These are phyloP conservation scores for Eucalyptus paniculata DNA, from an alignment of 345 rosid species.

Conservation along the genomic window DNA sequence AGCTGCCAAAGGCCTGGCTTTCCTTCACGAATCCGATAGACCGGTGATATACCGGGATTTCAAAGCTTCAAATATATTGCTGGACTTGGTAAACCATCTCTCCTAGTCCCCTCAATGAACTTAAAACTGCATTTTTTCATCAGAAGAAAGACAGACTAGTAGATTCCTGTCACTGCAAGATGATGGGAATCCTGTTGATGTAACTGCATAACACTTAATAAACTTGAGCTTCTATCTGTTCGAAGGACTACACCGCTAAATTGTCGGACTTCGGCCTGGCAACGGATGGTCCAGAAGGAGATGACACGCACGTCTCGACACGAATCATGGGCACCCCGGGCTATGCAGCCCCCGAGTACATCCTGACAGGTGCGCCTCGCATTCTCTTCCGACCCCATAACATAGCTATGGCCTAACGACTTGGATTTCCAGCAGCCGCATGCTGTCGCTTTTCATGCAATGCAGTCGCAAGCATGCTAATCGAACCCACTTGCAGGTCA, in stretches of 20 bases:
- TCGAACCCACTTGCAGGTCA: constrained; percentile 37
- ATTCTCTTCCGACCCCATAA: neutral
- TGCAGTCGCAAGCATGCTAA: too few relatives aligned
- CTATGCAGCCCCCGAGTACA: constrained; percentile 53
- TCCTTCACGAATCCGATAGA: constrained; percentile 60
- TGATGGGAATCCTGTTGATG: neutral
- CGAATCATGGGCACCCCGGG: constrained; percentile 55
- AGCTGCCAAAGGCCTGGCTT: constrained; percentile 76
- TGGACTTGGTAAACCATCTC: constrained; percentile 42
- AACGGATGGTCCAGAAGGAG: constrained; percentile 53
- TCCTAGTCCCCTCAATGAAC: neutral
- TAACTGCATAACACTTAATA: neutral
- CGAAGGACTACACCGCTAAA: constrained; percentile 36
- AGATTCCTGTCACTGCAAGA: neutral
- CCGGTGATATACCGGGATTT: constrained; percentile 77
- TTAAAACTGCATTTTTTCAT: neutral
- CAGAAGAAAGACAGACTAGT: neutral
- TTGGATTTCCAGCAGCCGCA: neutral
- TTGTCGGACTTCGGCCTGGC: constrained; percentile 56
- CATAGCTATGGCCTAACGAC: neutral
- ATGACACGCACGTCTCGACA: constrained; percentile 29
- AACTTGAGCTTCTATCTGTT: neutral
- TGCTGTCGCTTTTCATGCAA: neutral
- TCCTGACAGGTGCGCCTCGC: constrained; percentile 31
- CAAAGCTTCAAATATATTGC: constrained; percentile 60